These are phyloP conservation scores for Amanita rimosa DNA, from an alignment of 768 basidiomycete genomes.

Conservation along the genomic window DNA sequence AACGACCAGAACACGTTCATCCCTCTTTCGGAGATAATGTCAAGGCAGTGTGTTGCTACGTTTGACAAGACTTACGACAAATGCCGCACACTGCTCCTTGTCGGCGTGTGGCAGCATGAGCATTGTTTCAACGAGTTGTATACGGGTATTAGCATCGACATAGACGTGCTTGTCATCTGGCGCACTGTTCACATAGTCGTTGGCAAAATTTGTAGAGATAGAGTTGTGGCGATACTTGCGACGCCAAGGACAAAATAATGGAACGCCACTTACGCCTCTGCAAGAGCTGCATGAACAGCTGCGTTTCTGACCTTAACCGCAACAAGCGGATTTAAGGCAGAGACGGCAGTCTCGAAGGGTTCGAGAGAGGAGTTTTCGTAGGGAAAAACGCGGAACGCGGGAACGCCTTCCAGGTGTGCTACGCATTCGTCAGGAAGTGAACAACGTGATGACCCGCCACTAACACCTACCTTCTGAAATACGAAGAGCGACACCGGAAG, in stretches of 20 bases:
- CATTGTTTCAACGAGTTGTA: constrained; percentile 78
- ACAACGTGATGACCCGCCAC: constrained; percentile 8
- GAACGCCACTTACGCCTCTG: constrained; percentile 49
- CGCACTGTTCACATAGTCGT: constrained; percentile 21
- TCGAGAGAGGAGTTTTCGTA: constrained; percentile 64
- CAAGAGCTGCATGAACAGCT: constrained; percentile 69
- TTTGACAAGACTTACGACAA: constrained; percentile 46
- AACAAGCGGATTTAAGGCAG: constrained; percentile 67
- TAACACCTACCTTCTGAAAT: constrained; percentile 28
- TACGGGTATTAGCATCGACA: constrained; percentile 75
- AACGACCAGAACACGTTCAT: constrained; percentile 75
- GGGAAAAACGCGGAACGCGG: constrained; percentile 70
- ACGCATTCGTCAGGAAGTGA: not conserved
- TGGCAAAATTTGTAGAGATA: not conserved
- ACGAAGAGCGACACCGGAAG: constrained; percentile 60
- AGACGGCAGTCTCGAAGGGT: constrained; percentile 66
- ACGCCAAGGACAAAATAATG: constrained; percentile 11
- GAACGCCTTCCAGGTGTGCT: constrained; percentile 14
- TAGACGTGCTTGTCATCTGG: constrained; percentile 50
- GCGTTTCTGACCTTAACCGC: constrained; percentile 73
- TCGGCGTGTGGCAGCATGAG: constrained; percentile 67
- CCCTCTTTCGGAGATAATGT: constrained; percentile 34
- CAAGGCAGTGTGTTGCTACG: not conserved
- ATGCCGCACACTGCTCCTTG: constrained; percentile 82
- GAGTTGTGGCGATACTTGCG: not conserved